Evolutionary conservation across 2,329 filamentous ascomycete species (phyloP).

Genomic region (Penicillium glabrum): DNA sequence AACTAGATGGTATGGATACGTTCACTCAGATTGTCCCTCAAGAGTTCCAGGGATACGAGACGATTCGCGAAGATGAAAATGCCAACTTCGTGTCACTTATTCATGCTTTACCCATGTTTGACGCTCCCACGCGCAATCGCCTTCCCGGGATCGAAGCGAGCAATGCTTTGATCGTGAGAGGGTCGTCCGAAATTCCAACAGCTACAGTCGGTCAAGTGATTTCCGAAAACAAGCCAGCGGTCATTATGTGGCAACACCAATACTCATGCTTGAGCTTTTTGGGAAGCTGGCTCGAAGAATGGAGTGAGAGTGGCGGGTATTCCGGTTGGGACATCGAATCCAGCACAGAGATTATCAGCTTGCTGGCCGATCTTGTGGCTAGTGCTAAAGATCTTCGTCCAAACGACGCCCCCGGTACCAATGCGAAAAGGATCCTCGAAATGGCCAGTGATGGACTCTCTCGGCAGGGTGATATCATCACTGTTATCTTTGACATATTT

Average conservation of each 20-base stretch:
- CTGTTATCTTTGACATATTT: slow-evolving; percentile 79
- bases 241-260: slow-evolving; percentile 70
- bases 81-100: slow-evolving; percentile 72
- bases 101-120: slow-evolving; percentile 54
- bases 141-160: slow-evolving; percentile 23
- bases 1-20: slow-evolving; percentile 67
- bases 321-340: slow-evolving; percentile 59
- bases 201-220: slow-evolving; percentile 60
- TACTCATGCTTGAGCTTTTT: slow-evolving; percentile 81
- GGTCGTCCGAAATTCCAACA: slow-evolving; percentile 38
- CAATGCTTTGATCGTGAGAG: slow-evolving; percentile 36
- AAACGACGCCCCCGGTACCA: slow-evolving; percentile 36
- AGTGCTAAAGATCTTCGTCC: slow-evolving; percentile 32
- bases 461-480: slow-evolving; percentile 66
- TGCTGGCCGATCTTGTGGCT: slow-evolving; percentile 70
- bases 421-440: slow-evolving; percentile 47
- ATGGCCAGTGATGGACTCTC: slow-evolving; percentile 52
- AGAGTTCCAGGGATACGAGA: slow-evolving; percentile 71
- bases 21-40: slow-evolving; percentile 76
- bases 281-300: slow-evolving; percentile 62
- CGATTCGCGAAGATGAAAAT: slow-evolving; percentile 82
- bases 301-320: slow-evolving; percentile 50
- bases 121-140: slow-evolving; percentile 26
- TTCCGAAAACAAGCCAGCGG: slow-evolving; percentile 72
- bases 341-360: slow-evolving; percentile 69